Conservation (phyloP, 1,284 basidiomycete genomes). For the Apiotrichum brassicae region DNA sequence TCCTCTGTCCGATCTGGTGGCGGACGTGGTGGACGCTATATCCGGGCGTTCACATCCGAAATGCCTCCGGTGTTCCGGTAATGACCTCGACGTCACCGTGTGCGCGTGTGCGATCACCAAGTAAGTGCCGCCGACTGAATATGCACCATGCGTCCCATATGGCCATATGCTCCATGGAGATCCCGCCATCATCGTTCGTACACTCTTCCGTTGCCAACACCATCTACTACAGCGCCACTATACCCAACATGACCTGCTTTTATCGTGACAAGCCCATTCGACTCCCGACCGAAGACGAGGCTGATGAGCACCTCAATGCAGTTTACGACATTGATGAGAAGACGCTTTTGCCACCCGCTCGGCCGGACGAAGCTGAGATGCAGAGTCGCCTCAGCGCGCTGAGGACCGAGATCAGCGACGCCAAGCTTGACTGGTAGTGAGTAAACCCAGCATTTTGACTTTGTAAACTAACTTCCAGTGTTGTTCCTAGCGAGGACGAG, state of each 20-base stretch:
- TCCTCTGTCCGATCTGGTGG: too few relatives aligned
- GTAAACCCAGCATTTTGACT: constrained; percentile 40
- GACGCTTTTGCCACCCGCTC: background rate
- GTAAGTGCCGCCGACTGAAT: too few relatives aligned
- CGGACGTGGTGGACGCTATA: too few relatives aligned
- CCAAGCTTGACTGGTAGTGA: constrained; percentile 77
- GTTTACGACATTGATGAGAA: constrained; percentile 13
- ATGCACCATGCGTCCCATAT: too few relatives aligned
- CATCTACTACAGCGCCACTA: background rate
- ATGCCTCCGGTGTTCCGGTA: too few relatives aligned
- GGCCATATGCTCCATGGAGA: too few relatives aligned
- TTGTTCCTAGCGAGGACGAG: constrained; percentile 77
- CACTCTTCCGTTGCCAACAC: background rate
- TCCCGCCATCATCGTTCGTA: background rate
- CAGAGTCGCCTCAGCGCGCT: constrained; percentile 58
- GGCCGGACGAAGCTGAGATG: constrained; percentile 28
- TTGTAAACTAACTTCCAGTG: constrained; percentile 43
- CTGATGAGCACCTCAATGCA: constrained; percentile 13
- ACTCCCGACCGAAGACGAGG: constrained; percentile 7
- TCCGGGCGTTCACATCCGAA: too few relatives aligned
- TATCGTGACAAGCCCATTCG: constrained; percentile 11
- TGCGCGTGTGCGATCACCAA: too few relatives aligned
- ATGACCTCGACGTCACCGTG: background rate
- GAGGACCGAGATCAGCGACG: constrained; percentile 63
- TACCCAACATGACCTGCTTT: constrained; percentile 13